Evolutionary conservation across 108 stramenopile species (phyloP), one percentile per base, ranked within the genome.

Genomic region (Fragilaria radians): DNA sequence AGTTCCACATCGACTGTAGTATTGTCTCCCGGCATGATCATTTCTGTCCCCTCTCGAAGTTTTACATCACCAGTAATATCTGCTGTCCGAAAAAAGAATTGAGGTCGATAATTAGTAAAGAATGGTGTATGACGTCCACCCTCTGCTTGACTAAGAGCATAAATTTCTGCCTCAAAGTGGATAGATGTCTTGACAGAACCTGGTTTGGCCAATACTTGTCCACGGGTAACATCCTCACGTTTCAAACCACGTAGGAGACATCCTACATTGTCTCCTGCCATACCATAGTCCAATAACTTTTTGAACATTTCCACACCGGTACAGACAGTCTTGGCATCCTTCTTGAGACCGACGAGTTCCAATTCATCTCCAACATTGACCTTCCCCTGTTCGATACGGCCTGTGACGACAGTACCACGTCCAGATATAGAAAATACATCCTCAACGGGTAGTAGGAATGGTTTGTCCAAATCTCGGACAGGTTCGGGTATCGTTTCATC

Each of bases 271-370:
- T 99, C 99, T 28, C 99, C 99, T 4, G 99, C 99, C 89, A 86
- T 79, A 42, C 97, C 97, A 34, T 83, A 83, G 59, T 97, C 96
- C 54, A 99, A 73, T 46, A 90, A 47, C 83, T 98, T 98, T 61
- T 94, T 93, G 95, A 98, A 98, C 99, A 99, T 99, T 63, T 99
- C 99, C 9, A 99, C 97, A 55, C 99, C 99, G 48, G 97, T 98
- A 67, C 91, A 93, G 23, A 88, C 95, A 28, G 97, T 96, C 77
- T 93, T 95, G 48, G 54, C 46, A 66, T 89, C 74, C 51, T 71
- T 73, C 19, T 66, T 61, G 30, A 91, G 70, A 26, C 97, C 97
- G 61, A 95, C 26, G 23, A 98, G 78, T 50, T 98, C 97, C 30
- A 99, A 62, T 56, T 96, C 97, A 61, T 99, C 98, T 4, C 97